Base-by-base conservation (phyloP, 176 grass and related monocot species). In the Pontederia paniculata region DNA sequence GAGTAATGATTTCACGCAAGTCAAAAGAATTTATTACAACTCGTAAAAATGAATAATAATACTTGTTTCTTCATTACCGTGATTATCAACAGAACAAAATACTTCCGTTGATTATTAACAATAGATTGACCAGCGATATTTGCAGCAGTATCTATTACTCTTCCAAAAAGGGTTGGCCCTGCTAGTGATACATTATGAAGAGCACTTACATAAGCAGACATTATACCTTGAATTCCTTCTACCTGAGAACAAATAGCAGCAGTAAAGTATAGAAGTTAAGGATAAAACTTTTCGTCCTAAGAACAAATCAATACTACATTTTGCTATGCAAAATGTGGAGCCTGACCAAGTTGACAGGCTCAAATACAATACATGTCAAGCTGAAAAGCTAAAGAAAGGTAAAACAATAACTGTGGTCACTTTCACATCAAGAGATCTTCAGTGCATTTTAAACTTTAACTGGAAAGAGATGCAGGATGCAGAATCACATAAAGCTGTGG, bases 171-270 rank as follows among this genome's bases (percentile, higher is more conserved):
- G 31, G 94, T 98, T 69, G 94, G 94, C 43, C 94, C 94, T 63
- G 94, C 94, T 55, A 98, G 54, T 73, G 86, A 91, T 63, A 98
- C 94, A 88, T 98, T 98, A 50, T 69, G 69, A 50, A 98, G 77
- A 1, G 94, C 94, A 77, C 94, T 98, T 50, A 84, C 75, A 71
- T 98, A 98, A 56, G 94, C 83, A 64, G 94, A 91, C 94, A 98
- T 91, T 52, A 98, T 84, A 70, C 87, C 94, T 80, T 98, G 87
- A 75, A 98, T 91, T 77, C 93, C 93, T 15, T 98, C 87, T 65
- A 91, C 93, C 93, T 98, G 70, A 63, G 66, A 57, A 59, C 74
- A 52, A 49, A 62, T 69, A 57, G 17, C 60, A 65, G 45, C 21
- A 15, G 71, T 74, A 58, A 73, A 49, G 50, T 43, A 37, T 37